Evolutionary conservation across 176 grass and related monocot genomes (phyloP).

Genomic region (Triticum monococcum): DNA sequence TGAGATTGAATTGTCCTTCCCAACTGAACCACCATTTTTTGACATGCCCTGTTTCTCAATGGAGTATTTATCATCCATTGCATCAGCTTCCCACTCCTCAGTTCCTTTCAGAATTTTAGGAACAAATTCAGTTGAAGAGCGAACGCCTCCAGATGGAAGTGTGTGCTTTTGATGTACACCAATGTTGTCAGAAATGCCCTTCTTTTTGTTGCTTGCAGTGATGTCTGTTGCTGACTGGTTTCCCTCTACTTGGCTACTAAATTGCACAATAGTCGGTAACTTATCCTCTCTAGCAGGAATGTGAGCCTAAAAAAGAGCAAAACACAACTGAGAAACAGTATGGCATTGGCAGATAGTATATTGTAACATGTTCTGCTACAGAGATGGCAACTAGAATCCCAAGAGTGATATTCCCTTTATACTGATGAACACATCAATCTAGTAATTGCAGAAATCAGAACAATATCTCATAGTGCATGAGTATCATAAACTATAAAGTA

Average conservation of each 20-base stretch:
- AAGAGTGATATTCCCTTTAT: not conserved
- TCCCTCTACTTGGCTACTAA: slow-evolving; percentile 42
- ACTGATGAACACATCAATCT: not conserved
- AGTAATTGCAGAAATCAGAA: not conserved
- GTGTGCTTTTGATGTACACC: slow-evolving; percentile 18
- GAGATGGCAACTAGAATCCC: not conserved
- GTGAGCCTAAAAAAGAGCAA: slow-evolving; percentile 39
- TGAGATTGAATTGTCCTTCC: slow-evolving; percentile 56
- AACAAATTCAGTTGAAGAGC: slow-evolving; percentile 35
- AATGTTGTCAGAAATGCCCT: slow-evolving; percentile 29
- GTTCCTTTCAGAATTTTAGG: slow-evolving; percentile 46
- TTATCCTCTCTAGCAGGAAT: slow-evolving; percentile 32
- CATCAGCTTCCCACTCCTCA: slow-evolving; percentile 51
- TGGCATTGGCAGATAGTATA: not conserved
- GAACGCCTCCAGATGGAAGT: slow-evolving; percentile 19
- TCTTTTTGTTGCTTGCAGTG: slow-evolving; percentile 40
- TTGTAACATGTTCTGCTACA: not conserved
- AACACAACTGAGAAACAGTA: slow-evolving; percentile 18
- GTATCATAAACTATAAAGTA: not conserved
- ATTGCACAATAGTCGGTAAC: not conserved
- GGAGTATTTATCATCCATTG: slow-evolving; percentile 53
- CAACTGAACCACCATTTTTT: slow-evolving; percentile 39
- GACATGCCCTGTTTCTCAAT: slow-evolving; percentile 48
- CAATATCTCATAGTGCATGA: not conserved
- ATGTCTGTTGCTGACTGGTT: slow-evolving; percentile 29